phyloP scores from a whole-genome alignment of 768 basidiomycete species.

The Tubosaeta sp. region DNA sequence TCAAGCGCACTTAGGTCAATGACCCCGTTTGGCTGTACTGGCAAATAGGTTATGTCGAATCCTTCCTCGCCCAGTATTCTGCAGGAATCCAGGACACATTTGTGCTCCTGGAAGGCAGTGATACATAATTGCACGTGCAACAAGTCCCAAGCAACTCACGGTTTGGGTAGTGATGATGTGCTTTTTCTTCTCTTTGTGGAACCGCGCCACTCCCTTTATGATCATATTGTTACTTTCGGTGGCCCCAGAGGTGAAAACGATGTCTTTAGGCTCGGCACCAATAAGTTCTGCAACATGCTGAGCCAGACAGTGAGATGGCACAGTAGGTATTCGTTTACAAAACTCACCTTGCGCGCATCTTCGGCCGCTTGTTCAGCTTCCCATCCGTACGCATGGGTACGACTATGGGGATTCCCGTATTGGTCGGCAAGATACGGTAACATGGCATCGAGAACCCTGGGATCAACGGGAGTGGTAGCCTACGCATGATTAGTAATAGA shows the following conservation, averaged over 20 bases:
- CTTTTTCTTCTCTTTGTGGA: slow-evolving; percentile 88
- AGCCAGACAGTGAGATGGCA: neutral
- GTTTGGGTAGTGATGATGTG: slow-evolving; percentile 96
- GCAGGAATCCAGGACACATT: slow-evolving; percentile 98
- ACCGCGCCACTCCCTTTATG: slow-evolving; percentile 94
- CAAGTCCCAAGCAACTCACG: slow-evolving; percentile 39
- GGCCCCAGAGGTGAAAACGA: slow-evolving; percentile 96
- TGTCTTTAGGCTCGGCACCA: slow-evolving; percentile 92
- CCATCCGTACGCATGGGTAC: slow-evolving; percentile 99
- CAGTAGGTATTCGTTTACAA: slow-evolving; percentile 6
- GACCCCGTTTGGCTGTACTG: slow-evolving; percentile 83
- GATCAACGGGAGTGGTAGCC: slow-evolving; percentile 98
- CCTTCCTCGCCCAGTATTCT: slow-evolving; percentile 94
- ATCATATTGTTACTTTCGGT: slow-evolving; percentile 98
- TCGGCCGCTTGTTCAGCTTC: slow-evolving; percentile 96
- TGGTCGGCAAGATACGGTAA: slow-evolving; percentile 92
- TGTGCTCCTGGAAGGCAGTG: slow-evolving; percentile 73
- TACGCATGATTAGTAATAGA: slow-evolving; percentile 28
- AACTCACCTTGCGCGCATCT: slow-evolving; percentile 72
- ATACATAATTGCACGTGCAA: neutral
- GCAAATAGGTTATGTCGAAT: slow-evolving; percentile 97
- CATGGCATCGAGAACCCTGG: slow-evolving; percentile 95
- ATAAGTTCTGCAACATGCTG: slow-evolving; percentile 90
- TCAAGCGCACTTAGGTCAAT: slow-evolving; percentile 77
- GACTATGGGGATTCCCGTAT: slow-evolving; percentile 96